phyloP scores from a whole-genome alignment of 495 filamentous ascomycete genomes.

The Penicillium bialowiezense region DNA sequence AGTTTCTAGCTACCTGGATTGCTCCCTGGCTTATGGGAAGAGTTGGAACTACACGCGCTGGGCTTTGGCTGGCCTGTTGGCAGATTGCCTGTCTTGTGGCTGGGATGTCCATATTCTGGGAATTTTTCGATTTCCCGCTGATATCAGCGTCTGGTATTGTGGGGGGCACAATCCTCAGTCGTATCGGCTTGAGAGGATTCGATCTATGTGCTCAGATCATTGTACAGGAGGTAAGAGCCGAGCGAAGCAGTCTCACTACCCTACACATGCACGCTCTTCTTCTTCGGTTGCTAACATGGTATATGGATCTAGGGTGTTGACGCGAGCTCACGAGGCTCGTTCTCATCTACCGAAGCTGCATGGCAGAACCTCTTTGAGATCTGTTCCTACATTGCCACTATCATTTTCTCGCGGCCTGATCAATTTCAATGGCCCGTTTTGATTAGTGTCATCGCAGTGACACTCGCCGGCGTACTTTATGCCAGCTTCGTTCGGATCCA shows the following conservation, averaged over 20 bases:
- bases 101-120: constrained; percentile 41
- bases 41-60: constrained; percentile 48
- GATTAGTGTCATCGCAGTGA: constrained; percentile 50
- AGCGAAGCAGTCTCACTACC: too few species aligned
- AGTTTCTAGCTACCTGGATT: constrained; percentile 50
- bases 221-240: constrained; percentile 56
- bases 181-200: constrained; percentile 66
- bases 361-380: constrained; percentile 68
- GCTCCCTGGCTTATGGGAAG: constrained; percentile 43
- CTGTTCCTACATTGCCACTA: constrained; percentile 57
- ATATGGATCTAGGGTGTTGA: constrained; percentile 42
- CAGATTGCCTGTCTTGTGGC: constrained; percentile 52
- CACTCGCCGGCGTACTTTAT: constrained; percentile 46
- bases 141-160: constrained; percentile 47
- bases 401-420: constrained; percentile 53
- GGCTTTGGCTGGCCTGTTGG: constrained; percentile 59
- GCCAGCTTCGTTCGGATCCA: constrained; percentile 53
- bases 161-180: constrained; percentile 52
- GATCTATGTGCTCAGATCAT: constrained; percentile 64
- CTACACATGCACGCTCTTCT: neutral
- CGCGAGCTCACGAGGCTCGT: constrained; percentile 47
- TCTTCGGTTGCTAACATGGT: neutral
- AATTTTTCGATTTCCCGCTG: constrained; percentile 20
- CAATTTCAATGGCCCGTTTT: constrained; percentile 61
- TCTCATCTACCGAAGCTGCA: constrained; percentile 60